These are phyloP conservation scores for Fusarium succisae DNA, from an alignment of 2,329 filamentous ascomycete genomes.

Conservation along the genomic window DNA sequence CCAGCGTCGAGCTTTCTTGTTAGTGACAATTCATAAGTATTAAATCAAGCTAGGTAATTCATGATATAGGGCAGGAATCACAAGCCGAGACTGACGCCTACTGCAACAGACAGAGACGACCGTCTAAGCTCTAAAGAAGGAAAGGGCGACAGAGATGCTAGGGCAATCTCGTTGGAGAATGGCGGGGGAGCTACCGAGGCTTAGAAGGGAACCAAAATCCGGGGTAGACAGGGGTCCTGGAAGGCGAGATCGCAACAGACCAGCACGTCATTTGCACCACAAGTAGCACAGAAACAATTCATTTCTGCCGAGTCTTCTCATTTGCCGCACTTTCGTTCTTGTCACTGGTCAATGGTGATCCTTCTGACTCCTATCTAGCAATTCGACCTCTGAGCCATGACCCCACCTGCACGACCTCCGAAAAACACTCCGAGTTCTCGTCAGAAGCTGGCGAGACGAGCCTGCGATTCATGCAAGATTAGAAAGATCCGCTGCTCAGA, in stretches of 20 bases:
- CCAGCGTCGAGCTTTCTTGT: not conserved
- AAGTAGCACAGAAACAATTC: not conserved
- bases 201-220: constrained; percentile 8
- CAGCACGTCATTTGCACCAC: constrained; percentile 33
- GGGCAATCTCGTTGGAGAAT: not conserved
- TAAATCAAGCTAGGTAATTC: too few species aligned
- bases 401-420: constrained; percentile 27
- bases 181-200: not conserved
- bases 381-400: constrained; percentile 11
- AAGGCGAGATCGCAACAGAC: constrained; percentile 31
- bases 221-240: constrained; percentile 23
- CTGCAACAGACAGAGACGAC: not conserved
- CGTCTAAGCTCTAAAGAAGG: not conserved
- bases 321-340: constrained; percentile 7
- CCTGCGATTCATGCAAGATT: constrained; percentile 63
- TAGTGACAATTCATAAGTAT: not conserved
- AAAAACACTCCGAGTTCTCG: constrained; percentile 32
- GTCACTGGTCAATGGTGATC: not conserved
- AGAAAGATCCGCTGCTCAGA: constrained; percentile 63
- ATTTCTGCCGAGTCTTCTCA: not conserved
- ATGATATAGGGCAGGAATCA: not conserved
- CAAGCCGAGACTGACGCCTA: not conserved
- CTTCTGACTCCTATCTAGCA: not conserved
- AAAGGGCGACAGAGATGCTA: not conserved
- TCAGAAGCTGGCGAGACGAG: constrained; percentile 44